A percentile compares a stretch with the other conserved stretches of the same genome.
Evolutionary conservation across 768 basidiomycete genomes (phyloP).

Genomic region (Mycena vulgaris): DNA sequence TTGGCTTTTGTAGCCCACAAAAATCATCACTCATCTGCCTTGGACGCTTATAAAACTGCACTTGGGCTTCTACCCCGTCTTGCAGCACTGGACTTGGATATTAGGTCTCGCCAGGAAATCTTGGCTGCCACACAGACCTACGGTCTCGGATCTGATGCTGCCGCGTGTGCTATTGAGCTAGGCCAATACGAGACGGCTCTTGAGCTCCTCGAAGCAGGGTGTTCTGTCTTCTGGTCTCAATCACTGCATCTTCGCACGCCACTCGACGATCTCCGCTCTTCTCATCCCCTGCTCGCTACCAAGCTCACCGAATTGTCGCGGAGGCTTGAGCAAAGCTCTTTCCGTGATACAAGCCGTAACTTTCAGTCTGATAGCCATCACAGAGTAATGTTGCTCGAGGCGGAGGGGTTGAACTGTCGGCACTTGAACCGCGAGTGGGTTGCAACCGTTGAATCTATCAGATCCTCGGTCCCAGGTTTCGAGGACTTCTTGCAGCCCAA

Average conservation of each 20-base stretch:
- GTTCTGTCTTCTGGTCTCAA: too few species aligned
- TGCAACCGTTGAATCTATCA: too few species aligned
- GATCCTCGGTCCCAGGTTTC: neutral
- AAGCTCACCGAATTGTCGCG: neutral
- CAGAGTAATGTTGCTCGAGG: too few species aligned
- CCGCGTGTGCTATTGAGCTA: too few species aligned
- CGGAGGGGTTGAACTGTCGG: too few species aligned
- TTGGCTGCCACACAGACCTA: neutral
- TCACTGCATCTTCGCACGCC: slow-evolving; percentile 8
- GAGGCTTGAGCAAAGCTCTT: neutral
- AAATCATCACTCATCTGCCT: too few species aligned
- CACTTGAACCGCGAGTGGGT: too few species aligned
- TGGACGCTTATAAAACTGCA: too few species aligned
- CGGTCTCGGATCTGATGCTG: too few species aligned
- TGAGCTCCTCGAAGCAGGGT: too few species aligned
- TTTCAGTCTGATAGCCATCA: neutral
- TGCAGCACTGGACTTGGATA: neutral
- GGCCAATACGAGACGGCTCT: too few species aligned
- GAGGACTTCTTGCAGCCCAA: neutral
- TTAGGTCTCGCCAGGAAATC: neutral
- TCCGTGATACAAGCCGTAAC: neutral
- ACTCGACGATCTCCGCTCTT: neutral
- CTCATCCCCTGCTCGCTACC: neutral
- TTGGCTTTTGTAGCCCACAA: too few species aligned
- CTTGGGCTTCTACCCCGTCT: neutral